These are phyloP conservation scores for Syzygium grande DNA, from an alignment of 345 rosid genomes.

Conservation along the genomic window DNA sequence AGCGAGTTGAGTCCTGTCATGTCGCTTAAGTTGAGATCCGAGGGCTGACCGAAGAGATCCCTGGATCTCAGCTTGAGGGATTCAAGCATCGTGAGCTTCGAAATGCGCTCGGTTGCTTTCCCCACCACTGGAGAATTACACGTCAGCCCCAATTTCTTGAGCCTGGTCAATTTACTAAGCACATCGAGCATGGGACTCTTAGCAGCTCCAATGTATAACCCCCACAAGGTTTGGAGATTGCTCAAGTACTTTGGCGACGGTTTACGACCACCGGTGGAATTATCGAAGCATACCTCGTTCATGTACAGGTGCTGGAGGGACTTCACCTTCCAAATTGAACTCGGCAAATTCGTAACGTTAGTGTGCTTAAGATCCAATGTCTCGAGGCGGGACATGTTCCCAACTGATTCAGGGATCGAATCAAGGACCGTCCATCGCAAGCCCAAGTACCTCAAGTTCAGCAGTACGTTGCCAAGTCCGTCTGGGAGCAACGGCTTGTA, in stretches of 20 bases:
- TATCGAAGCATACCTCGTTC: constrained; percentile 6
- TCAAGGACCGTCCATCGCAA: constrained; percentile 18
- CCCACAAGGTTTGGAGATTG: constrained; percentile 19
- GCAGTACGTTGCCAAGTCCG: background rate
- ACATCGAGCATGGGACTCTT: background rate
- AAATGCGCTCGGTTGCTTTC: constrained; percentile 2
- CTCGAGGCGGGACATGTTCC: constrained; percentile 13
- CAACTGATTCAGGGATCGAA: constrained; percentile 10
- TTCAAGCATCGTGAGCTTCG: background rate
- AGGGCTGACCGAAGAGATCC: constrained; percentile 10
- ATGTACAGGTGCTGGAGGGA: constrained; percentile 15
- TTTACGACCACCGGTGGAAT: background rate
- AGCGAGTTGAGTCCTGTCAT: background rate
- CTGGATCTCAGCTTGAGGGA: constrained; percentile 21
- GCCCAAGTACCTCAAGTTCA: constrained; percentile 4
- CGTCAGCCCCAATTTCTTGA: background rate
- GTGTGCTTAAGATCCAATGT: constrained; percentile 31
- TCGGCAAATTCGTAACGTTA: constrained; percentile 7
- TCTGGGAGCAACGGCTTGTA: constrained; percentile 9
- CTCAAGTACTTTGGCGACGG: background rate
- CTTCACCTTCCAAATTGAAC: constrained; percentile 9
- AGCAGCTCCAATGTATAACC: constrained; percentile 7
- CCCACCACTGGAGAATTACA: background rate
- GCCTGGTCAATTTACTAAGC: background rate
- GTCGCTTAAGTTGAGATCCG: constrained; percentile 1